Conservation (phyloP, 257 asterid species). For the Plantago elongata region DNA sequence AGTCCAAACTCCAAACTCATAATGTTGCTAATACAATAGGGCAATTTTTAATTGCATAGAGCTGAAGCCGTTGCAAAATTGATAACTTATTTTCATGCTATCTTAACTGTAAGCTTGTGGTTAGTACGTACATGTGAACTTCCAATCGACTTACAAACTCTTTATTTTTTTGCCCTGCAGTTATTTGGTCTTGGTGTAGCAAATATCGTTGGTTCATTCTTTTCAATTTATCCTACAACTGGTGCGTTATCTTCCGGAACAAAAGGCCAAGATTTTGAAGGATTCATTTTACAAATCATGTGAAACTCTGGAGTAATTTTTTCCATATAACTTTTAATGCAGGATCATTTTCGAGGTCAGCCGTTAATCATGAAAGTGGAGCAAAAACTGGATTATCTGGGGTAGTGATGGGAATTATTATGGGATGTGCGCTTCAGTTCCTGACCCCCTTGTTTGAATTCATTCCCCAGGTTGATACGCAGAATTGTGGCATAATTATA, state of each 20-base stretch:
- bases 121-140: constrained; percentile 11
- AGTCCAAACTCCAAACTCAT: constrained; percentile 17
- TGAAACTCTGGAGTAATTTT: constrained; percentile 32
- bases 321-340: constrained; percentile 22
- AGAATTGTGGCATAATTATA: constrained; percentile 12
- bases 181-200: constrained; percentile 98
- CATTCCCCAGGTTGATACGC: constrained; percentile 79
- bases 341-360: constrained; percentile 99
- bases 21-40: background rate
- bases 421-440: constrained; percentile 94
- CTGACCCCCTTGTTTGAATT: constrained; percentile 86
- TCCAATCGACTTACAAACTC: constrained; percentile 7
- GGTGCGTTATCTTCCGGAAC: constrained; percentile 47
- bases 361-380: constrained; percentile 98
- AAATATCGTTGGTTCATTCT: constrained; percentile 90
- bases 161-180: constrained; percentile 44
- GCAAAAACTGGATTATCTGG: constrained; percentile 98
- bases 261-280: constrained; percentile 19
- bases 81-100: constrained; percentile 6
- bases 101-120: constrained; percentile 1
- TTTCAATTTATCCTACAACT: constrained; percentile 88
- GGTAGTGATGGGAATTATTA: constrained; percentile 83
- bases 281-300: constrained; percentile 12
- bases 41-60: background rate
- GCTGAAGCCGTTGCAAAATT: background rate